Evolutionary conservation across 192 early-diverging fungal genomes (phyloP).

Genomic region (Podila verticillata): DNA sequence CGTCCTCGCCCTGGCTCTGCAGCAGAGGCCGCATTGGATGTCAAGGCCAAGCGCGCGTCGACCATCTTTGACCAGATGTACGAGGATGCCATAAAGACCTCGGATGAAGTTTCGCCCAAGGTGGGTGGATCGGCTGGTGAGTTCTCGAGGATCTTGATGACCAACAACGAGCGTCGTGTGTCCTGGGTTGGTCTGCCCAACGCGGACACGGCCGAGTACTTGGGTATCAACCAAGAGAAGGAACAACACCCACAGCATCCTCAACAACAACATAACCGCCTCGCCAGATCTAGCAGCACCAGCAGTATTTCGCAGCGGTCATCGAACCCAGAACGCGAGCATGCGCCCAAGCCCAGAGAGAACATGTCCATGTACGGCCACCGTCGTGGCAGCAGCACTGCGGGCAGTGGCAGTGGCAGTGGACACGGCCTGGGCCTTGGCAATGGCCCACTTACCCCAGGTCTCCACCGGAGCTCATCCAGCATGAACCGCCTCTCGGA

Average conservation of each 20-base stretch:
- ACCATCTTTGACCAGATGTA: constrained; percentile 50
- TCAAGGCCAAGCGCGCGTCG: constrained; percentile 44
- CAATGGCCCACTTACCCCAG: not conserved
- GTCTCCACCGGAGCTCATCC: constrained; percentile 9
- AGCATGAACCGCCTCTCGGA: constrained; percentile 1
- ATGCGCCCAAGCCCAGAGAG: not conserved
- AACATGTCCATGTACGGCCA: constrained; percentile 45
- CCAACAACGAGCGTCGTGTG: constrained; percentile 46
- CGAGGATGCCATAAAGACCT: constrained; percentile 46
- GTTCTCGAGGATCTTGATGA: constrained; percentile 47
- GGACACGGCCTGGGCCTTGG: constrained; percentile 12
- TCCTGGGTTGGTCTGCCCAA: constrained; percentile 44
- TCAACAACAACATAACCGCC: constrained; percentile 8
- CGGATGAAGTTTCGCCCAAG: constrained; percentile 45
- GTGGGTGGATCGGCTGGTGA: constrained; percentile 47
- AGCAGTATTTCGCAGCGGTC: constrained; percentile 10
- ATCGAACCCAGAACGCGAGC: not conserved
- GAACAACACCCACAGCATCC: not conserved
- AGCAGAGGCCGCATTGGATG: constrained; percentile 26
- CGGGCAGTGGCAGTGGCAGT: constrained; percentile 14
- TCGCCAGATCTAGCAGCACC: constrained; percentile 28
- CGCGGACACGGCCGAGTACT: not conserved
- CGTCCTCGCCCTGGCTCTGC: constrained; percentile 34
- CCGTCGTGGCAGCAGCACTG: constrained; percentile 30
- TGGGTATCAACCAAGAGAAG: constrained; percentile 15